Evolutionary conservation across 2,329 filamentous ascomycete genomes (phyloP).

Genomic region (Fusarium caatingaense): DNA sequence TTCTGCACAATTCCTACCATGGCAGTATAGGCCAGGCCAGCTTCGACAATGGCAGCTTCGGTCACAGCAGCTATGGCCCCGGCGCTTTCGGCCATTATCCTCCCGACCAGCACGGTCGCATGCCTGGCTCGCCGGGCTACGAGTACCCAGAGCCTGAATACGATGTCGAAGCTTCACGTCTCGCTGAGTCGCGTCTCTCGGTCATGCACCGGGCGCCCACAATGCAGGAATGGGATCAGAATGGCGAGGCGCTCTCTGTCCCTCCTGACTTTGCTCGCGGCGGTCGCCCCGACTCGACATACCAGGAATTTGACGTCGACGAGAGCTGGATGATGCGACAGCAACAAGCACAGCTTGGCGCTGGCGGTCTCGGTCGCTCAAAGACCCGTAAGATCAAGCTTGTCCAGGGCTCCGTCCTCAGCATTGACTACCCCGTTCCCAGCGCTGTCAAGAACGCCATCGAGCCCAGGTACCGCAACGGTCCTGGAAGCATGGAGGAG

Average conservation of each 20-base stretch:
- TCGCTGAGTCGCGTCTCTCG: slow-evolving; percentile 31
- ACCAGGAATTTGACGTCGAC: slow-evolving; percentile 35
- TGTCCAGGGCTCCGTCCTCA: slow-evolving; percentile 43
- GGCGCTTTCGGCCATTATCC: slow-evolving; percentile 34
- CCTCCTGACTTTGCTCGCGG: slow-evolving; percentile 32
- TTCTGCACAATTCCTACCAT: slow-evolving; percentile 32
- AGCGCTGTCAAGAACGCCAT: slow-evolving; percentile 45
- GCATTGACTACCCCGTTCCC: slow-evolving; percentile 43
- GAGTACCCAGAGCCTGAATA: slow-evolving; percentile 33
- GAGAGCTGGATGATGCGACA: slow-evolving; percentile 44
- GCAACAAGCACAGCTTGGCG: slow-evolving; percentile 20
- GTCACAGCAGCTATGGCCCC: slow-evolving; percentile 22
- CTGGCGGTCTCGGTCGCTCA: slow-evolving; percentile 38
- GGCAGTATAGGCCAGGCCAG: slow-evolving; percentile 12
- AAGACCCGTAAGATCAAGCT: slow-evolving; percentile 44
- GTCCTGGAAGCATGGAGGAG: slow-evolving; percentile 34
- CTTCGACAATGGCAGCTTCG: slow-evolving; percentile 12
- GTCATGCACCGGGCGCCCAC: slow-evolving; percentile 31
- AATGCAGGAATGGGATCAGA: slow-evolving; percentile 31
- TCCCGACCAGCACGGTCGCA: slow-evolving; percentile 13
- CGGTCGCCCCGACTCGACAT: slow-evolving; percentile 39
- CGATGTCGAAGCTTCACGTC: slow-evolving; percentile 33
- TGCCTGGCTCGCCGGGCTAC: slow-evolving; percentile 21
- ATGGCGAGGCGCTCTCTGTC: slow-evolving; percentile 25
- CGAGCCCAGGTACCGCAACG: slow-evolving; percentile 37